Evolutionary conservation across 2,329 filamentous ascomycete species (phyloP).

Genomic region (Calonectria hawksworthii): DNA sequence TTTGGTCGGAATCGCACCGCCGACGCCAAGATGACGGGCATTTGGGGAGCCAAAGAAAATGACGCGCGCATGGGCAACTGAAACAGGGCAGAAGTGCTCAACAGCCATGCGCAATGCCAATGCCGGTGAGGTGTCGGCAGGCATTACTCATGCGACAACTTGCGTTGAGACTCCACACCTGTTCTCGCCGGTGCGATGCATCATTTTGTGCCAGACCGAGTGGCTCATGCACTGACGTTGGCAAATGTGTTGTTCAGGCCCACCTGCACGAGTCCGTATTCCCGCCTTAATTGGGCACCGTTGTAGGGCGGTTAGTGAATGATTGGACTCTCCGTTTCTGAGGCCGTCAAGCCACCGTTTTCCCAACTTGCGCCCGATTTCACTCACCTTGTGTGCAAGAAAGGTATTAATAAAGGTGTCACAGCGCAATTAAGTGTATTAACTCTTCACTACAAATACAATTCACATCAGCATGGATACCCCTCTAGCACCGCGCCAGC

Average conservation of each 20-base stretch:
- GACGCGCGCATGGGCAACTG: background rate
- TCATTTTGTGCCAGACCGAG: background rate
- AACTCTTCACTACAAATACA: background rate
- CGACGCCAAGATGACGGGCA: background rate
- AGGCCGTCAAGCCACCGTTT: constrained; percentile 4
- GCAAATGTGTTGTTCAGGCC: background rate
- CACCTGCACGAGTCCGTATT: background rate
- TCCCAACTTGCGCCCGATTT: background rate
- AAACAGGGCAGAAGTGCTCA: background rate
- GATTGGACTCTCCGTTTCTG: background rate
- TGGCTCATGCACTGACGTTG: constrained; percentile 3
- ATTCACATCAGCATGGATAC: background rate
- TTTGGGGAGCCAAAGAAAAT: background rate
- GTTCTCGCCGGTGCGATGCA: background rate
- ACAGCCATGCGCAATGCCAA: background rate
- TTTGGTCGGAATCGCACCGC: background rate
- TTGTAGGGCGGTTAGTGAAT: background rate
- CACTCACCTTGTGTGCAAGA: background rate
- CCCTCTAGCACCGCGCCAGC: background rate
- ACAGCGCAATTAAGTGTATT: too few relatives aligned
- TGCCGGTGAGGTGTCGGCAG: background rate
- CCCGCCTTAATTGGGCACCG: background rate
- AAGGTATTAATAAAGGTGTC: background rate
- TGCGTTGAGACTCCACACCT: background rate
- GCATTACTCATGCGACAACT: background rate